phyloP scores from a whole-genome alignment of 352 stramenopile genomes.

The Vaucheria bursata region DNA sequence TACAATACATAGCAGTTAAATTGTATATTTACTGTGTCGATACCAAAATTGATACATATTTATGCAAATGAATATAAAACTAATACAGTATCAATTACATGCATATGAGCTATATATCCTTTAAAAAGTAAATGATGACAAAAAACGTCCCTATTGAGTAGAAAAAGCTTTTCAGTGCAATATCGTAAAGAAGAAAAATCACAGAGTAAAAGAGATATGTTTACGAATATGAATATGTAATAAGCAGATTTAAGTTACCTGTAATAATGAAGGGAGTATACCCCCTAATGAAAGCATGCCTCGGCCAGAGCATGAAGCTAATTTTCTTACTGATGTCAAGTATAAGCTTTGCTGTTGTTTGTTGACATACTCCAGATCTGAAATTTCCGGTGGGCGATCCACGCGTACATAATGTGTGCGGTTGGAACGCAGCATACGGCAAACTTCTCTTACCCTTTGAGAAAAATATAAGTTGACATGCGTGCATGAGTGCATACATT shows the following conservation, averaged over 20 bases:
- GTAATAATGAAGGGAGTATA: slow-evolving; percentile 65
- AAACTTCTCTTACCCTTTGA: slow-evolving; percentile 61
- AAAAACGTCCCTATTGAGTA: no score
- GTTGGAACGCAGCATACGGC: slow-evolving; percentile 60
- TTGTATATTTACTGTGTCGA: no score
- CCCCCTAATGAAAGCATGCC: slow-evolving; percentile 93
- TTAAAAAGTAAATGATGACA: no score
- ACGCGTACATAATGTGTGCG: slow-evolving; percentile 59
- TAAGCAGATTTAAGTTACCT: slow-evolving; percentile 49
- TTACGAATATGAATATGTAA: no score
- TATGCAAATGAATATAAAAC: no score
- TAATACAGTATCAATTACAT: no score
- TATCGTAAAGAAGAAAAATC: no score
- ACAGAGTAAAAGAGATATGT: no score
- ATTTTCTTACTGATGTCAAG: slow-evolving; percentile 79
- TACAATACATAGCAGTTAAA: no score
- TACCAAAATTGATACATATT: no score
- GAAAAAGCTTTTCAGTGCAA: no score
- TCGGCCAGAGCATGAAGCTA: slow-evolving; percentile 80
- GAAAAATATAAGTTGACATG: slow-evolving; percentile 59
- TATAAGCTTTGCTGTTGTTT: slow-evolving; percentile 87
- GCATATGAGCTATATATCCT: no score
- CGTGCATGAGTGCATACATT: slow-evolving; percentile 35
- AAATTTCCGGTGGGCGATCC: slow-evolving; percentile 60
- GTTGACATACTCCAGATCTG: slow-evolving; percentile 69